Evolutionary conservation across 1,284 basidiomycete species (phyloP), one percentile per base, ranked within the genome.

Genomic region (Apiotrichum gamsii): DNA sequence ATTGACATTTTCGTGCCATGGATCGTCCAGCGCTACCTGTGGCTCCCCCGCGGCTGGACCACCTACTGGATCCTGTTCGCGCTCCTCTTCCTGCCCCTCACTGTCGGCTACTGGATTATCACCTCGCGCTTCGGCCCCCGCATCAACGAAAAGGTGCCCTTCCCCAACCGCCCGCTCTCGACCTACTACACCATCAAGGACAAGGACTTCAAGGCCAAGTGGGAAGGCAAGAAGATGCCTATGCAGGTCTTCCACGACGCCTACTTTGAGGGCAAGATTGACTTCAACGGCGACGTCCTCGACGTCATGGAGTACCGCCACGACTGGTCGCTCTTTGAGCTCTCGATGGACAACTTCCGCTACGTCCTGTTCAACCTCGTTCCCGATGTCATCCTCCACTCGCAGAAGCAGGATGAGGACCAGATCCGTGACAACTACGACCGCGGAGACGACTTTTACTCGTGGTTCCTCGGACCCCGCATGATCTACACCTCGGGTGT

Each of bases 171-270:
- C 70, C 80, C 85, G 58, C 81, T 95, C 55, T 84, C 87, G 62
- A 80, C 86, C 61, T 99, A 98, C 72, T 85, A 98, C 67, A 85
- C 83, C 45, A 85, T 97, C 75, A 84, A 89, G 60, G 90, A 96
- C 75, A 72, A 76, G 1, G 83, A 82, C 54, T 78, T 98, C 64
- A 85, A 82, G 75, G 76, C 78, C 23, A 78, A 83, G 60, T 96
- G 91, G 76, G 74, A 82, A 42, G 70, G 61, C 70, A 83, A 85
- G 70, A 97, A 96, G 75, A 96, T 98, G 56, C 93, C 93, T 40
- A 95, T 96, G 84, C 91, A 98, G 75, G 75, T 87, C 57, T 95
- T 96, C 79, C 86, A 98, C 71, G 95, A 98, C 76, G 88, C 90
- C 55, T 98, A 88, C 77, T 97, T 99, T 74, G 91, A 94, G 52